phyloP scores from a whole-genome alignment of 73 alveolate species.

The Paramecium bursaria region DNA sequence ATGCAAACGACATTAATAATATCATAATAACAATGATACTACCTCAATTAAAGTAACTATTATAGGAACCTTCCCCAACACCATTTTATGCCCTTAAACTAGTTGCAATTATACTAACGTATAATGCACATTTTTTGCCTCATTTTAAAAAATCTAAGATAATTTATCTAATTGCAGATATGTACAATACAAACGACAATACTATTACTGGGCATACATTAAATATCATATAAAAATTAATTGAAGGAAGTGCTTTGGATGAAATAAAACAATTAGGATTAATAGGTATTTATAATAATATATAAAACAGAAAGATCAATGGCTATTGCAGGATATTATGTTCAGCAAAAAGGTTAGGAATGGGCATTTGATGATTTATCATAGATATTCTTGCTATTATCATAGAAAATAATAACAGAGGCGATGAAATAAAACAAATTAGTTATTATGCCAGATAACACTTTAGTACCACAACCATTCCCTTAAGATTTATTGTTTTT shows the following conservation, averaged over 20 bases:
- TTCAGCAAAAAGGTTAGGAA: neutral
- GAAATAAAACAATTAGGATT: conserved; percentile 6
- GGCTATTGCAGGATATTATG: neutral
- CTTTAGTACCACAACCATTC: conserved; percentile 15
- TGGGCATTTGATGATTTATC: conserved; percentile 45
- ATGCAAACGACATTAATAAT: conserved; percentile 77
- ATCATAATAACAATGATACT: conserved; percentile 72
- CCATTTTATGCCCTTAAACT: conserved; percentile 68
- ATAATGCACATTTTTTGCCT: conserved; percentile 28
- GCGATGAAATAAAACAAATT: neutral
- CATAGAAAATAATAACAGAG: conserved; percentile 18
- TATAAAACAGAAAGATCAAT: neutral
- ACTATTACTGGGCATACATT: conserved; percentile 55
- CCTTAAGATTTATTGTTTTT: conserved; percentile 27
- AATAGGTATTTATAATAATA: neutral
- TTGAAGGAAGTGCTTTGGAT: conserved; percentile 36
- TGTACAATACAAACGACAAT: conserved; percentile 21
- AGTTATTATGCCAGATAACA: conserved; percentile 18
- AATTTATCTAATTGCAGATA: neutral
- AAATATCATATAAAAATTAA: conserved; percentile 11
- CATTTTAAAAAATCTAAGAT: conserved; percentile 11
- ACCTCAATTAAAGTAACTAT: conserved; percentile 58
- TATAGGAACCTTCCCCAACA: conserved; percentile 63
- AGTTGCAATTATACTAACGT: conserved; percentile 21
- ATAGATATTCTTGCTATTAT: conserved; percentile 3